A percentile compares a stretch with the other conserved stretches of the same genome.
These are phyloP conservation scores for Selaginella tamariscina DNA, from an alignment of 75 land plant species.

Conservation along the genomic window DNA sequence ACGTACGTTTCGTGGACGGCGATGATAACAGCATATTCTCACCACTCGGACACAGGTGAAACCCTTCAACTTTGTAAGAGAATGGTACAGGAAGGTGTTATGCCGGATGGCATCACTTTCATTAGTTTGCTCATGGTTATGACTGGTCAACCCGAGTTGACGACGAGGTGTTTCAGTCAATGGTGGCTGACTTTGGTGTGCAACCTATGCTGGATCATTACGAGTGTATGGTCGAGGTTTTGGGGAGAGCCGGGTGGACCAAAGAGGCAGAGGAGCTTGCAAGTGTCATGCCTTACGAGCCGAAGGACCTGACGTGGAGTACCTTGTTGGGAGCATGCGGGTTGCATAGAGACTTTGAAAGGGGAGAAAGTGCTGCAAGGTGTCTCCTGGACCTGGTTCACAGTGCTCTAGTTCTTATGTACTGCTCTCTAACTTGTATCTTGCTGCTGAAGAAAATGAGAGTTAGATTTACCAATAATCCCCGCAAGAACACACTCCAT, in stretches of 20 bases:
- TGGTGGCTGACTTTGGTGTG: not conserved
- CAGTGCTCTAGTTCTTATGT: not conserved
- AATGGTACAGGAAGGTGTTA: not conserved
- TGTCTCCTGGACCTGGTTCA: not conserved
- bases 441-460: no score
- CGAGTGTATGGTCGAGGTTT: not conserved
- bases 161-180: not conserved
- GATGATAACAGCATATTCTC: not conserved
- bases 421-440: not conserved
- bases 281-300: not conserved
- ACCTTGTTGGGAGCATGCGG: not conserved
- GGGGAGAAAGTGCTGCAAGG: not conserved
- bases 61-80: not conserved
- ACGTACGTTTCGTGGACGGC: not conserved
- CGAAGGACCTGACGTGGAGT: not conserved
- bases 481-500: slow-evolving; percentile 39
- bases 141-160: not conserved
- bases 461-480: slow-evolving; percentile 36
- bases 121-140: not conserved
- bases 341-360: not conserved
- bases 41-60: not conserved
- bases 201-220: not conserved
- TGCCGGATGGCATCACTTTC: not conserved
- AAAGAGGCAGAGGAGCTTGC: not conserved
- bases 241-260: not conserved